These are phyloP conservation scores for Carpinus fangiana DNA, from an alignment of 306 rosid genomes.

Conservation along the genomic window DNA sequence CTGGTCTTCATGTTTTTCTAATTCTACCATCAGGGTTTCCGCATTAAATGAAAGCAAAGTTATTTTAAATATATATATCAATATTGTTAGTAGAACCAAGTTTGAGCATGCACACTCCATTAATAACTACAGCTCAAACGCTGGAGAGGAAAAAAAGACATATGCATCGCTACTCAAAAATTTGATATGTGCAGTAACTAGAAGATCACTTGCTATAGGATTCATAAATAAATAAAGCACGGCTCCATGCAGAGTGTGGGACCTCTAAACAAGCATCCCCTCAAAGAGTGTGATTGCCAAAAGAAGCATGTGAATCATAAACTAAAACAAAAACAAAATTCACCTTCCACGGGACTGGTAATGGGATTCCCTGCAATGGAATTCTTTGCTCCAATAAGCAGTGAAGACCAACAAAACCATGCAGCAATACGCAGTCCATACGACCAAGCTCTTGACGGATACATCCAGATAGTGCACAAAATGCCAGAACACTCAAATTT, in stretches of 20 bases:
- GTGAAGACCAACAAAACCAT: slow-evolving; percentile 54
- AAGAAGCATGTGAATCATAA: slow-evolving; percentile 10
- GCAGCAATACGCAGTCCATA: slow-evolving; percentile 35
- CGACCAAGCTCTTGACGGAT: slow-evolving; percentile 45
- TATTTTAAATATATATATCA: background rate
- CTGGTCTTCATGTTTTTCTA: background rate
- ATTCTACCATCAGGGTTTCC: background rate
- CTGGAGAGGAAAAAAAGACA: too few relatives aligned
- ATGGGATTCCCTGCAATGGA: background rate
- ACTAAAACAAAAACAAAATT: slow-evolving; percentile 9
- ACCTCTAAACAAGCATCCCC: background rate
- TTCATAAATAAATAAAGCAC: background rate
- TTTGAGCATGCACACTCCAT: background rate
- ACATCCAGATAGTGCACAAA: slow-evolving; percentile 39
- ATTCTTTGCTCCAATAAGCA: slow-evolving; percentile 36
- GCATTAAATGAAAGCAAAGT: background rate
- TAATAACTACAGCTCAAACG: background rate
- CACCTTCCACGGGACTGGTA: slow-evolving; percentile 67
- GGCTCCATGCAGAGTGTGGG: background rate
- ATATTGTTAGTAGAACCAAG: background rate
- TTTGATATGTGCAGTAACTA: background rate
- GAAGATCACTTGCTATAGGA: background rate
- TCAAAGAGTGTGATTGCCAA: slow-evolving; percentile 8
- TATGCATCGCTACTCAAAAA: background rate
- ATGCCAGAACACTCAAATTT: slow-evolving; percentile 26